phyloP scores from a whole-genome alignment of 495 filamentous ascomycete species.

The Monascus purpureus region DNA sequence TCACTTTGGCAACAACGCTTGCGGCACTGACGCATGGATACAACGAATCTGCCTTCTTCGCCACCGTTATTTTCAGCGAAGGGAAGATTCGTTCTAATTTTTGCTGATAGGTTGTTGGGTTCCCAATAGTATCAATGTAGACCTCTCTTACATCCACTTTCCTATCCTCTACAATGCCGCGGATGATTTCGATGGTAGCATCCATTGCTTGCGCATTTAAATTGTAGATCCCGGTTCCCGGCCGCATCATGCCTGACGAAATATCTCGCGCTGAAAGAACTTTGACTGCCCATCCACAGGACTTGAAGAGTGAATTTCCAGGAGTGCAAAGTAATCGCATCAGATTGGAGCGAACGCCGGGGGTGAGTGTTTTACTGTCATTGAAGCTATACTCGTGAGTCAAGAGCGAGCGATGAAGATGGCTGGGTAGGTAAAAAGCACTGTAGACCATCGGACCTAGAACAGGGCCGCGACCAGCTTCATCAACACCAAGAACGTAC shows the following conservation, averaged over 20 bases:
- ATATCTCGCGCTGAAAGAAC: slow-evolving; percentile 79
- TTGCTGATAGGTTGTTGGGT: slow-evolving; percentile 65
- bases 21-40: slow-evolving; percentile 92
- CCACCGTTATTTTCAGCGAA: slow-evolving; percentile 64
- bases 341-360: slow-evolving; percentile 53
- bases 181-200: slow-evolving; percentile 76
- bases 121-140: slow-evolving; percentile 91
- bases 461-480: slow-evolving; percentile 90
- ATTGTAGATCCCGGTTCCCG: slow-evolving; percentile 56
- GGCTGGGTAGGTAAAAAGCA: slow-evolving; percentile 66
- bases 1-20: slow-evolving; percentile 90
- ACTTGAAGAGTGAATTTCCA: slow-evolving; percentile 43
- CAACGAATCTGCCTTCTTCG: slow-evolving; percentile 88
- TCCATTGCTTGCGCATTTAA: slow-evolving; percentile 97
- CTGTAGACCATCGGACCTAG: slow-evolving; percentile 97
- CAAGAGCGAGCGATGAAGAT: slow-evolving; percentile 56
- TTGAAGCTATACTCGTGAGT: slow-evolving; percentile 69
- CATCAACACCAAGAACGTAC: slow-evolving; percentile 80
- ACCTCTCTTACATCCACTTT: slow-evolving; percentile 76
- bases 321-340: slow-evolving; percentile 63
- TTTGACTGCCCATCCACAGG: slow-evolving; percentile 72
- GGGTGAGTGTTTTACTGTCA: slow-evolving; percentile 80
- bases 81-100: slow-evolving; percentile 79
- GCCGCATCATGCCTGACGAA: slow-evolving; percentile 60
- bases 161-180: slow-evolving; percentile 48